Evolutionary conservation across 1,284 basidiomycete species (phyloP), one percentile per base, ranked within the genome.

Genomic region (Leccinum glutinopallens): DNA sequence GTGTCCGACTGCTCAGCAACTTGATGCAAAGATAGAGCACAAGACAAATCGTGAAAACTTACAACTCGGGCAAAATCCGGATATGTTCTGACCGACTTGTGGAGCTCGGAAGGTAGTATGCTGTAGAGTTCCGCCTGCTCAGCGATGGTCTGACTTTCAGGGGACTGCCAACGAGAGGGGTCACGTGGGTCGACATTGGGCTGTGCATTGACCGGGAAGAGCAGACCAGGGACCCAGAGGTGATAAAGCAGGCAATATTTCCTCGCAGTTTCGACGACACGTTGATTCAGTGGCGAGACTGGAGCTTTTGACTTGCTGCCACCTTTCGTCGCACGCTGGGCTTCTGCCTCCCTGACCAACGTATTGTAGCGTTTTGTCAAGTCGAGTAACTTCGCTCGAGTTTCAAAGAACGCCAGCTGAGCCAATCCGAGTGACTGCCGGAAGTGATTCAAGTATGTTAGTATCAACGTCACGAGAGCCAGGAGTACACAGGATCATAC

Each of bases 161-260:
- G 15, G 3, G 19, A 10, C 29, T 55, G 19, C 59, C 39, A 63
- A 43, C 6, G 41, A 35, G 62, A 61, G 2, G n/a, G 8, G 13
- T 41, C 6, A 15, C 7, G 6, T 12, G 29, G 22, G 39, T 61
- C 51, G 6, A 61, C 6, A 13, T 61, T 29, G 1, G 51, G 62
- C 10, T 4, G 9, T 35, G 51, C 10, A 8, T 61, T 54, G 35
- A 57, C 8, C 4, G 53, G 63, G 35, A 64, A 64, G 2, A 64
- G 63, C 2, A 10, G 15, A 17, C 33, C 6, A 1, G 13, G 63
- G 29, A 62, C 43, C 54, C 63, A 64, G 25, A 64, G 60, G 22
- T 64, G 60, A 29, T 64, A 62, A 7, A 62, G 22, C 2, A 64
- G 54, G 46, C 62, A 64, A 5, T 65, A 65, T 17, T 65, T 65